Evolutionary conservation across 1,284 basidiomycete genomes (phyloP).

Genomic region (Marasmius oreades): DNA sequence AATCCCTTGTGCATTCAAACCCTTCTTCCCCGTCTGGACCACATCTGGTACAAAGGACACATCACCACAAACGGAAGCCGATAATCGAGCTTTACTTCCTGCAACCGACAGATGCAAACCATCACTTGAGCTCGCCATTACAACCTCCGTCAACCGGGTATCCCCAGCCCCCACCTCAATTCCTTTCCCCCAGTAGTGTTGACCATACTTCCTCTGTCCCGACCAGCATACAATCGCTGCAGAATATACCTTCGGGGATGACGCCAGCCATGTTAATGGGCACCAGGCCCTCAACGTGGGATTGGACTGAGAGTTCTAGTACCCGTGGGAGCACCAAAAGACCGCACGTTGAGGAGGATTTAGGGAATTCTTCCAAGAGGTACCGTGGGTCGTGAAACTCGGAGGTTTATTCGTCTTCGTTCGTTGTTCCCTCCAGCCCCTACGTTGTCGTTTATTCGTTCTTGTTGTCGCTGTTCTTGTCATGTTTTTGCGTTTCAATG

Average conservation of each 20-base stretch:
- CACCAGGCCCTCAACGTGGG: background rate
- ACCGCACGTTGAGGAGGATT: background rate
- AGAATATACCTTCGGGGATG: background rate
- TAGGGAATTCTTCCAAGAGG: background rate
- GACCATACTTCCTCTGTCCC: too few species aligned
- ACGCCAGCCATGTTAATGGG: background rate
- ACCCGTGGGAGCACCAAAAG: background rate
- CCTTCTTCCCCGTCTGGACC: background rate
- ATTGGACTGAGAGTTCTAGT: background rate
- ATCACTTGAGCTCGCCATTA: background rate
- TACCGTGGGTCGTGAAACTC: background rate
- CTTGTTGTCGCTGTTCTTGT: background rate
- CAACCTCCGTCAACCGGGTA: background rate
- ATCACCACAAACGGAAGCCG: background rate
- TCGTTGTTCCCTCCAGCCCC: background rate
- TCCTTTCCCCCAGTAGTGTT: background rate
- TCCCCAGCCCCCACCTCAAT: background rate
- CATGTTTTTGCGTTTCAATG: background rate
- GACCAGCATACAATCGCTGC: background rate
- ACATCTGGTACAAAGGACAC: background rate
- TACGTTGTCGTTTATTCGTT: background rate
- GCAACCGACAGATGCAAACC: background rate
- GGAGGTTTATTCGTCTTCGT: background rate
- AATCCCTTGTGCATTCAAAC: constrained; percentile 1
- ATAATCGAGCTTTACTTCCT: constrained; percentile 2